These are phyloP conservation scores for Paramecium bursaria DNA, from an alignment of 73 alveolate genomes.

Conservation along the genomic window DNA sequence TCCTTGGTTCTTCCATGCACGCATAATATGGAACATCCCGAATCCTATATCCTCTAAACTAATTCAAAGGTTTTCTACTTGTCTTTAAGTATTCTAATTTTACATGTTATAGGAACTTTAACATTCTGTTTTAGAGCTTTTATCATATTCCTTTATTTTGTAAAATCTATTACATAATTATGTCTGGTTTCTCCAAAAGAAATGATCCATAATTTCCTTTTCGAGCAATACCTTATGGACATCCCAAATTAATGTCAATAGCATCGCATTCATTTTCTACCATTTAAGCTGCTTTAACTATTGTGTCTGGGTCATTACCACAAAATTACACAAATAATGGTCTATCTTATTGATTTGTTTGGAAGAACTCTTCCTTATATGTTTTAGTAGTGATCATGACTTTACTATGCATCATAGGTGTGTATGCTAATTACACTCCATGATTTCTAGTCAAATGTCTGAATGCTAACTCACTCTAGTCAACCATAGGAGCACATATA, in stretches of 20 bases:
- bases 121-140: constrained; percentile 78
- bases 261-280: constrained; percentile 94
- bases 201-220: constrained; percentile 97
- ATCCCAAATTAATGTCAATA: constrained; percentile 96
- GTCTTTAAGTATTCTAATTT: constrained; percentile 84
- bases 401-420: constrained; percentile 94
- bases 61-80: constrained; percentile 83
- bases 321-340: constrained; percentile 97
- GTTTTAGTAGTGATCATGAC: constrained; percentile 75
- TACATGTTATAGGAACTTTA: constrained; percentile 88
- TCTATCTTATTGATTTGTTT: constrained; percentile 87
- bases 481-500: constrained; percentile 98
- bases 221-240: constrained; percentile 98
- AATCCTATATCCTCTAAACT: constrained; percentile 82
- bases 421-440: constrained; percentile 91
- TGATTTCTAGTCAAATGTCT: constrained; percentile 93
- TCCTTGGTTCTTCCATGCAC: constrained; percentile 92
- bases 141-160: constrained; percentile 72
- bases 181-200: constrained; percentile 92
- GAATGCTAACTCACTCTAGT: constrained; percentile 92
- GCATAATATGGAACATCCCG: constrained; percentile 84
- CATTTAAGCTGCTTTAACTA: constrained; percentile 87
- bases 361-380: constrained; percentile 80
- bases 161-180: constrained; percentile 64
- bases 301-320: constrained; percentile 96